Percentiles rank a stretch among this genome's conserved stretches.
Evolutionary conservation across 2,329 filamentous ascomycete genomes (phyloP).

Genomic region (Cadophora sp.): DNA sequence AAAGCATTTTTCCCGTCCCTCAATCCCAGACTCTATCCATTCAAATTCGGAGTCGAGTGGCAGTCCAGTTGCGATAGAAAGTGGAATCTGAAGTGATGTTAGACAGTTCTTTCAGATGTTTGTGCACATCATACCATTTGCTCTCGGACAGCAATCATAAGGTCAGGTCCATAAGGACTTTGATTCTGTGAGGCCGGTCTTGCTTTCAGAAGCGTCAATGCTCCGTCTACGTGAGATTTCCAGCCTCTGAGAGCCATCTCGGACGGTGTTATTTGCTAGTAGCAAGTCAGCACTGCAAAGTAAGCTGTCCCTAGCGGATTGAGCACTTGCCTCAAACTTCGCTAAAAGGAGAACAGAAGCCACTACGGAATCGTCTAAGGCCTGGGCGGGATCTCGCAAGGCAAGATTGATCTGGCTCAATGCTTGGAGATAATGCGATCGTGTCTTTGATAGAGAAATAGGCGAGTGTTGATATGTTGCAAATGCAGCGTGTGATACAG

Average conservation of each 20-base stretch:
- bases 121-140: background rate
- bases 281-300: constrained; percentile 29
- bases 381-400: constrained; percentile 53
- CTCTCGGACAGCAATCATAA: background rate
- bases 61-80: background rate
- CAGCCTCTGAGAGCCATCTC: constrained; percentile 60
- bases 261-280: constrained; percentile 56
- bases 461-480: constrained; percentile 53
- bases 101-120: background rate
- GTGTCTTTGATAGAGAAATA: constrained; percentile 47
- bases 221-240: constrained; percentile 65
- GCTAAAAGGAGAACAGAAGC: constrained; percentile 63
- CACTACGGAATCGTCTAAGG: constrained; percentile 59
- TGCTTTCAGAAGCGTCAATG: constrained; percentile 62
- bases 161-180: background rate
- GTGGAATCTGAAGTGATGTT: background rate
- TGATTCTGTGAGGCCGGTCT: constrained; percentile 40
- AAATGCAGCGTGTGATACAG: constrained; percentile 62
- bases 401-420: constrained; percentile 57
- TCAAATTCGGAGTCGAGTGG: constrained; percentile 3
- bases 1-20: background rate
- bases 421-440: constrained; percentile 59
- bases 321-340: constrained; percentile 58
- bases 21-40: background rate
- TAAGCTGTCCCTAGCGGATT: constrained; percentile 18